A percentile compares a stretch with the other conserved stretches of the same genome.
Evolutionary conservation across 2,329 filamentous ascomycete species (phyloP).

Genomic region (Dactylellina cionopaga): DNA sequence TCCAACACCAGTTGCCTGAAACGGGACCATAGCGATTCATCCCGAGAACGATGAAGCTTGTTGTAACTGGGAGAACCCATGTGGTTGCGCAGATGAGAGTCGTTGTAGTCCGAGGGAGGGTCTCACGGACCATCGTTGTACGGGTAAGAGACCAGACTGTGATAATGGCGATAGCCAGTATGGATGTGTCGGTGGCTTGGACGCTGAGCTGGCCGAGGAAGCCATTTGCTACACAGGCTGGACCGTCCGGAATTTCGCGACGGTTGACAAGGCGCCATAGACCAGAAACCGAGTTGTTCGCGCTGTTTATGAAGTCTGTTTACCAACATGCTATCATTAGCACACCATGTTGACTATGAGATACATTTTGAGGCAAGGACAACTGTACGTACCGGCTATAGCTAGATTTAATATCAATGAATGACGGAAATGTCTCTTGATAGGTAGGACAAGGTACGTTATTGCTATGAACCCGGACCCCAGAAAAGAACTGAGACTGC

Average conservation of each 20-base stretch:
- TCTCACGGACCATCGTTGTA: conserved; percentile 55
- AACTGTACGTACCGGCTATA: conserved; percentile 43
- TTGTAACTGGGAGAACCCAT: conserved; percentile 62
- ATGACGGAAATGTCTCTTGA: conserved; percentile 50
- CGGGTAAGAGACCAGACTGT: conserved; percentile 62
- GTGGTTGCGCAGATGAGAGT: conserved; percentile 60
- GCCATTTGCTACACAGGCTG: conserved; percentile 62
- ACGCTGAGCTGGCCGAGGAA: conserved; percentile 64
- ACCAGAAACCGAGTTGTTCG: conserved; percentile 63
- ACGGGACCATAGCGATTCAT: conserved; percentile 60
- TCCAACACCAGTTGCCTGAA: conserved; percentile 66
- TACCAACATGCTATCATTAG: neutral
- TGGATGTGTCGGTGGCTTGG: conserved; percentile 62
- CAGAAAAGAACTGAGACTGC: conserved; percentile 42
- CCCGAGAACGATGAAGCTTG: conserved; percentile 59
- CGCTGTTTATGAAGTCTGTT: conserved; percentile 62
- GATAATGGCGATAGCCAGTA: conserved; percentile 63
- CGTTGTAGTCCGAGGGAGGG: conserved; percentile 29
- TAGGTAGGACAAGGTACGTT: conserved; percentile 43
- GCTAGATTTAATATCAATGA: conserved; percentile 44
- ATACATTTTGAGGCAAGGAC: no score
- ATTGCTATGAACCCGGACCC: conserved; percentile 45
- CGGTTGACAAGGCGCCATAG: conserved; percentile 58
- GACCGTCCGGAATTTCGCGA: conserved; percentile 57
- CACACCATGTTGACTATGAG: neutral